phyloP scores from a whole-genome alignment of 164 flowering plant genomes.

The Santalum album region DNA sequence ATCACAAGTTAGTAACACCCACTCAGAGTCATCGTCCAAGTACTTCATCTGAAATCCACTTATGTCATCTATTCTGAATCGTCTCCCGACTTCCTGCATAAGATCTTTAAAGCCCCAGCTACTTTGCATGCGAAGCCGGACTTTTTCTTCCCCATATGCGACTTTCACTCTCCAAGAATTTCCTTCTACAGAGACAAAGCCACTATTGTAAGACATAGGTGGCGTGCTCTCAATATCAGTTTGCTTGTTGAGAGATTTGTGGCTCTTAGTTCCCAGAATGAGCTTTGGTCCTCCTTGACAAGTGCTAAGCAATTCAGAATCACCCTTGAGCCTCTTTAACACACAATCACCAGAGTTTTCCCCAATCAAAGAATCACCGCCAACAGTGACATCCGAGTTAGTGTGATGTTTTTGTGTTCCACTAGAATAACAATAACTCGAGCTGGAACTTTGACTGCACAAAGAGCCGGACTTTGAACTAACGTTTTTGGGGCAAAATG shows the following conservation, averaged over 20 bases:
- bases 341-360: slow-evolving; percentile 17
- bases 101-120: slow-evolving; percentile 50
- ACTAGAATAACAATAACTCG: slow-evolving; percentile 29
- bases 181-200: slow-evolving; percentile 10
- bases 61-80: slow-evolving; percentile 45
- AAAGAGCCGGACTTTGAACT: slow-evolving; percentile 26
- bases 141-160: slow-evolving; percentile 51
- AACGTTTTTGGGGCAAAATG: slow-evolving; percentile 1
- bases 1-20: slow-evolving; percentile 87
- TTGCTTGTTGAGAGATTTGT: slow-evolving; percentile 12
- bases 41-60: slow-evolving; percentile 50
- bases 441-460: slow-evolving; percentile 28
- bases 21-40: slow-evolving; percentile 76
- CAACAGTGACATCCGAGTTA: slow-evolving; percentile 9
- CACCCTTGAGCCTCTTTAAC: slow-evolving; percentile 23
- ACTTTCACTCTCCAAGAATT: slow-evolving; percentile 47
- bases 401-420: slow-evolving; percentile 13
- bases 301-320: slow-evolving; percentile 16
- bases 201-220: not conserved
- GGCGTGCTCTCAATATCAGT: slow-evolving; percentile 7
- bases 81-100: slow-evolving; percentile 45
- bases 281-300: slow-evolving; percentile 8
- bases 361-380: slow-evolving; percentile 19
- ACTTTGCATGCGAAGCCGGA: slow-evolving; percentile 57
- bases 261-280: slow-evolving; percentile 23